Evolutionary conservation across 306 rosid genomes (phyloP), one percentile per base, ranked within the genome.

Genomic region (Vigna reflexopilosa): DNA sequence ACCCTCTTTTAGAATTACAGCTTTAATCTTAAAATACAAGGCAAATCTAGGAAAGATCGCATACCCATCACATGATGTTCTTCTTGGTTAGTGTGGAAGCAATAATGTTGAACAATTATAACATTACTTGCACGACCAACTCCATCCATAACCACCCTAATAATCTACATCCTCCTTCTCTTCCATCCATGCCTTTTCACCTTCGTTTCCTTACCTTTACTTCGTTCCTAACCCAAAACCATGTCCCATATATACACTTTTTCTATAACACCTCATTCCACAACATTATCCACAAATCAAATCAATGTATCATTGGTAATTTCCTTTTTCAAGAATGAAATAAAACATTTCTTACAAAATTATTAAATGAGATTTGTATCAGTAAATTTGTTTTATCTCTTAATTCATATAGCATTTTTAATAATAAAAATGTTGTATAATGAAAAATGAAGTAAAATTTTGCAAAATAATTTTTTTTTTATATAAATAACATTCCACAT

Each of bases 1-100:
- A 45, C 38, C 66, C 9, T 62, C 74, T 67, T 32, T 65, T 49
- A 28, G 12, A 59, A n/a, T 80, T 32, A 62, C 47, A 45, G 22
- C 22, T 72, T 78, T 68, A 79, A 67, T 80, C 89, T 78, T 85
- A 65, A 70, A 58, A 78, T 73, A 76, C 82, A 87, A 82, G 81
- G 47, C 69, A 76, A 85, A 72, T 30, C 69, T 75, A 61, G 30
- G 15, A 61, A 67, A 45, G 62, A 78, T 70, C 49, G 16, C 67
- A 67, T 24, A 44, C 24, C 49, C 42, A 71, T 36, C 44, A 83
- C 44, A 71, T 45, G 57, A 81, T 81, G 80, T 55, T 72, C 79
- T 83, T 66, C 79, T 83, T 66, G 68, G 80, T 59, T 56, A 45
- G 73, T 70, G 80, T 56, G 48, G 80, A 78, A 70, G 75, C 63